Percentiles rank a stretch among this genome's conserved stretches.
Conservation (phyloP, 2,329 filamentous ascomycete genomes). For the Xylariaceae sp. region DNA sequence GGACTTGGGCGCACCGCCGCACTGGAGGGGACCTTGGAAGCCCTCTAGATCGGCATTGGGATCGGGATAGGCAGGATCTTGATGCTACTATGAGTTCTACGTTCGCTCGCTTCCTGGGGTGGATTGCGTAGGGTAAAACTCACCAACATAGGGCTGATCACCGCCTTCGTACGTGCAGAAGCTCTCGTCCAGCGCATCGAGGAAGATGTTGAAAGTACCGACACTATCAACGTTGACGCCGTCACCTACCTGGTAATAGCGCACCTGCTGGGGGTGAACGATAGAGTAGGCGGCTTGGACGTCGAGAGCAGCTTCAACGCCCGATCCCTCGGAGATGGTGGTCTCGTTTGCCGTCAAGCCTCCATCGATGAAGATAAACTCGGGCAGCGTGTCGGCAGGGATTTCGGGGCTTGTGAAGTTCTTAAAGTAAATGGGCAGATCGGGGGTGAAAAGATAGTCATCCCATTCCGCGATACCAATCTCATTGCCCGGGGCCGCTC, state of each 20-base stretch:
- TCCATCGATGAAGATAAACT: slow-evolving; percentile 22
- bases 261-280: slow-evolving; percentile 19
- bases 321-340: slow-evolving; percentile 17
- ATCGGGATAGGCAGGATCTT: slow-evolving; percentile 30
- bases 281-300: slow-evolving; percentile 22
- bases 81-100: background rate
- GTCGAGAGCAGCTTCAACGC: slow-evolving; percentile 21
- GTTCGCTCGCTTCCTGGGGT: no score
- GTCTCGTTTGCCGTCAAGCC: slow-evolving; percentile 19
- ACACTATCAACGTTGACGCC: slow-evolving; percentile 24
- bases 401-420: slow-evolving; percentile 22
- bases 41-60: slow-evolving; percentile 34
- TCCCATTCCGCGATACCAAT: slow-evolving; percentile 25
- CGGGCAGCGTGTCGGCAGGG: slow-evolving; percentile 14
- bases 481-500: slow-evolving; percentile 11
- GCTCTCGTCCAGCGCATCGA: slow-evolving; percentile 42
- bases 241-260: slow-evolving; percentile 23
- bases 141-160: slow-evolving; percentile 29
- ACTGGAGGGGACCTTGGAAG: slow-evolving; percentile 29
- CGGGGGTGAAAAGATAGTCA: slow-evolving; percentile 21
- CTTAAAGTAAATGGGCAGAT: slow-evolving; percentile 22
- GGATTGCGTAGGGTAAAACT: background rate
- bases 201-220: slow-evolving; percentile 25
- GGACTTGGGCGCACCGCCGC: slow-evolving; percentile 35
- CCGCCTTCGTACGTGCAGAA: slow-evolving; percentile 44